Percentiles rank a stretch among this genome's conserved stretches.
Conservation (phyloP, 805 yeast genomes). For the Huiozyma sinensis region DNA sequence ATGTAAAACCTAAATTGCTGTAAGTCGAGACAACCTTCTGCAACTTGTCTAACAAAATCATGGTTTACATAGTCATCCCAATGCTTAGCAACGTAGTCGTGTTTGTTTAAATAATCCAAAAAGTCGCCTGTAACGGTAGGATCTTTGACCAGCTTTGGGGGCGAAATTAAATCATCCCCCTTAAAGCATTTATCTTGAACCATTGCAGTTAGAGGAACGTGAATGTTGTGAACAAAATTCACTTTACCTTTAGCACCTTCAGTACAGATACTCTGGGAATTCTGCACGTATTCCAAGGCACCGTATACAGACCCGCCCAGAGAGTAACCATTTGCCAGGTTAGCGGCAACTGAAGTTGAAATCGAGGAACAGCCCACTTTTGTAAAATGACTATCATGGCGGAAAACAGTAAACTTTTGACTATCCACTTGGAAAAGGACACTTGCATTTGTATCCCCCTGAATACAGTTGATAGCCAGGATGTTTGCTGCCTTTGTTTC, state of each 20-base stretch:
- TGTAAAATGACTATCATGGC: not conserved
- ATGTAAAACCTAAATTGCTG: constrained; percentile 40
- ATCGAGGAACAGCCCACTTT: not conserved
- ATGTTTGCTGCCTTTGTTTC: not conserved
- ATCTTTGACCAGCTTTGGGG: not conserved
- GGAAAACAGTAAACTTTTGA: not conserved
- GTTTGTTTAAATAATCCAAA: constrained; percentile 41
- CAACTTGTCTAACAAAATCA: constrained; percentile 48
- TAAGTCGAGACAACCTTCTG: constrained; percentile 39
- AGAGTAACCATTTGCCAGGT: not conserved
- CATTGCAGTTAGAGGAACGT: constrained; percentile 27
- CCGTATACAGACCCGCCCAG: not conserved
- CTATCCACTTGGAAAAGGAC: not conserved
- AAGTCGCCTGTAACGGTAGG: constrained; percentile 17
- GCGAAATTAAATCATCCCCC: constrained; percentile 10
- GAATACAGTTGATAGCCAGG: not conserved
- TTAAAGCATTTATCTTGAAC: constrained; percentile 21
- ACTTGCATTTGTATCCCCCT: not conserved
- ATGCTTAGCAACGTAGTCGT: constrained; percentile 40
- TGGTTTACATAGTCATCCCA: constrained; percentile 56
- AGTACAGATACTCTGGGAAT: constrained; percentile 39
- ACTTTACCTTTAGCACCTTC: not conserved
- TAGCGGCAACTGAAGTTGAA: not conserved
- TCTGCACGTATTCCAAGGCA: constrained; percentile 41
- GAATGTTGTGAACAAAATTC: constrained; percentile 7